phyloP scores from a whole-genome alignment of 148 eudicot genomes.

The Chenopodium suecicum region DNA sequence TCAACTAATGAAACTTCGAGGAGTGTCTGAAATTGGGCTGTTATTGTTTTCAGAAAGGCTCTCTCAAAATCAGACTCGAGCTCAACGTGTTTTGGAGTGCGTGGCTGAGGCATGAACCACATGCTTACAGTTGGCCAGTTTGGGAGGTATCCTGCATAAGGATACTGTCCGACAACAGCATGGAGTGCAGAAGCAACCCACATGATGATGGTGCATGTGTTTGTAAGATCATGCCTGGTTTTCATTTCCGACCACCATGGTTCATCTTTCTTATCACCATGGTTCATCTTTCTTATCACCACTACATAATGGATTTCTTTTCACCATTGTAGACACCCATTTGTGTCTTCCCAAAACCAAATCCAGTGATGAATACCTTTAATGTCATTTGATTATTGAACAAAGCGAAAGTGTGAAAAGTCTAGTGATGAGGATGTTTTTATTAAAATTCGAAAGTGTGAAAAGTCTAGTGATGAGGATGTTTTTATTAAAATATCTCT shows the following conservation, averaged over 20 bases:
- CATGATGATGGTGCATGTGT: conserved; percentile 61
- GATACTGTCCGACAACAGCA: conserved; percentile 80
- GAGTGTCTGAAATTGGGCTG: conserved; percentile 56
- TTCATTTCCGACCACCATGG: conserved; percentile 71
- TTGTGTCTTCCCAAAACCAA: no score
- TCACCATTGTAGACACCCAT: no score
- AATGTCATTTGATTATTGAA: no score
- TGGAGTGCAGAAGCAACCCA: conserved; percentile 84
- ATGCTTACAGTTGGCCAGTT: conserved; percentile 76
- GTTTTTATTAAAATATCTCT: no score
- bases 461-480: no score
- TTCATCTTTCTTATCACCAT: conserved; percentile 65
- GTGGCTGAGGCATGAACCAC: conserved; percentile 67
- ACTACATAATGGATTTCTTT: conserved; percentile 40
- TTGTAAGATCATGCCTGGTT: conserved; percentile 40
- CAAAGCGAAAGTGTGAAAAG: no score
- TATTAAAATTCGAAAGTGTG: no score
- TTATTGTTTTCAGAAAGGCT: conserved; percentile 52
- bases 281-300: conserved; percentile 28
- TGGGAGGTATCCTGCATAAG: conserved; percentile 72
- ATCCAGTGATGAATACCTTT: no score
- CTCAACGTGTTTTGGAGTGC: conserved; percentile 51
- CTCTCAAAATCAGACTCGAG: conserved; percentile 49
- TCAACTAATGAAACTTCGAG: conserved; percentile 69
- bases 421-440: no score